A percentile compares a stretch with the other conserved stretches of the same genome.
Conservation (phyloP, 345 rosid species). For the Syzygium oleosum region DNA sequence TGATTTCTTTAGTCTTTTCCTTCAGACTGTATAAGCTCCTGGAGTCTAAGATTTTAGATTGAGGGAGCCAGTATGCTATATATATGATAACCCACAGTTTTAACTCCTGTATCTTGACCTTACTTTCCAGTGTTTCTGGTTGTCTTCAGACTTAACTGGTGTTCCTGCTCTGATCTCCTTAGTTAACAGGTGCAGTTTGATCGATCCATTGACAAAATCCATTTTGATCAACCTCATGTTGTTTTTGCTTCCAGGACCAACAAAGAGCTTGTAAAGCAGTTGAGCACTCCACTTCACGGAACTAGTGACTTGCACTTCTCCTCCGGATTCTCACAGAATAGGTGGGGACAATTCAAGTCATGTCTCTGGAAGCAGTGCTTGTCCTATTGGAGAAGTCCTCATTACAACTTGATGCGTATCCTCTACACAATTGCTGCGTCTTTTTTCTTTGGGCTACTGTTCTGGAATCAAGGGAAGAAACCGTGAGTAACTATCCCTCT, state of each 20-base stretch:
- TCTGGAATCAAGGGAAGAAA: constrained; percentile 62
- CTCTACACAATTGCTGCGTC: constrained; percentile 22
- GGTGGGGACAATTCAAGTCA: constrained; percentile 63
- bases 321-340: constrained; percentile 39
- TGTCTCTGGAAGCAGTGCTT: constrained; percentile 72
- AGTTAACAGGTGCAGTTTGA: neutral
- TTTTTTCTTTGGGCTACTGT: constrained; percentile 46
- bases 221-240: neutral
- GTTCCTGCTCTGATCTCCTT: neutral
- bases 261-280: constrained; percentile 27
- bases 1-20: neutral
- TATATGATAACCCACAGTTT: neutral
- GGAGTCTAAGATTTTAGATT: neutral
- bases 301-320: constrained; percentile 50
- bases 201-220: neutral
- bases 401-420: constrained; percentile 55
- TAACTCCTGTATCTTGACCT: neutral
- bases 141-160: neutral
- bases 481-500: constrained; percentile 33
- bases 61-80: neutral
- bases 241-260: constrained; percentile 29
- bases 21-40: neutral
- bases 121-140: no score
- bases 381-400: constrained; percentile 83
- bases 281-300: constrained; percentile 28